A percentile compares a stretch with the other conserved stretches of the same genome.
Conservation (phyloP, 306 rosid genomes). For the Lathyrus oleraceus region DNA sequence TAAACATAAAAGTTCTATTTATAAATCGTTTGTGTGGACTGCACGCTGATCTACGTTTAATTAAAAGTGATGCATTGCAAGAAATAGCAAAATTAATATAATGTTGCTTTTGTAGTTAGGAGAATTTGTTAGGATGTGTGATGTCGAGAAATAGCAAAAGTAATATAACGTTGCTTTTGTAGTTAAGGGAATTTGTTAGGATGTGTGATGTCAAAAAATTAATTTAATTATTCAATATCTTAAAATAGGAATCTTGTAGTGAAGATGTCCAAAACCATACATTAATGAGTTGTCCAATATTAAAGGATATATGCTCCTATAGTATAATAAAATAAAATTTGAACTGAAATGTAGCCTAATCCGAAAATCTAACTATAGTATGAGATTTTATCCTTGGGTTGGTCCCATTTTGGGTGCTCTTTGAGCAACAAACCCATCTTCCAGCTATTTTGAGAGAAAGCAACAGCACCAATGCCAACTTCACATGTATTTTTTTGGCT, state of each 20-base stretch:
- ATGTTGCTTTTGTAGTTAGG: not conserved
- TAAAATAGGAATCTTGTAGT: not conserved
- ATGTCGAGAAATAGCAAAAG: not conserved
- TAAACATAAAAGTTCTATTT: too few relatives aligned
- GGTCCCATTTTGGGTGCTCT: slow-evolving; percentile 39
- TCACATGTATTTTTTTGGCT: not conserved
- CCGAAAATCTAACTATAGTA: not conserved
- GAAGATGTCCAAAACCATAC: not conserved
- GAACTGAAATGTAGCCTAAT: not conserved
- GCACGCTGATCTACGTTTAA: too few relatives aligned
- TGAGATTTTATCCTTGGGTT: not conserved
- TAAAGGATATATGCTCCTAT: not conserved
- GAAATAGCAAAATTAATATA: not conserved
- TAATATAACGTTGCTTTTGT: not conserved
- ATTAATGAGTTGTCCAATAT: slow-evolving; percentile 14
- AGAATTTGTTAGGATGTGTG: not conserved
- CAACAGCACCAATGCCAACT: slow-evolving; percentile 47
- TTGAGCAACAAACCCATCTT: slow-evolving; percentile 35
- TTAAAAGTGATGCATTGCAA: too few relatives aligned
- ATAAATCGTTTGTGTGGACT: too few relatives aligned
- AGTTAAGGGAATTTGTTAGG: not conserved
- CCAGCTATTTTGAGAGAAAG: slow-evolving; percentile 43
- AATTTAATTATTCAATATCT: not conserved
- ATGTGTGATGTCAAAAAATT: not conserved
- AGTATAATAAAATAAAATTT: not conserved